Evolutionary conservation across 179 eudicot genomes (phyloP).

Genomic region (Corrigiola litoralis): DNA sequence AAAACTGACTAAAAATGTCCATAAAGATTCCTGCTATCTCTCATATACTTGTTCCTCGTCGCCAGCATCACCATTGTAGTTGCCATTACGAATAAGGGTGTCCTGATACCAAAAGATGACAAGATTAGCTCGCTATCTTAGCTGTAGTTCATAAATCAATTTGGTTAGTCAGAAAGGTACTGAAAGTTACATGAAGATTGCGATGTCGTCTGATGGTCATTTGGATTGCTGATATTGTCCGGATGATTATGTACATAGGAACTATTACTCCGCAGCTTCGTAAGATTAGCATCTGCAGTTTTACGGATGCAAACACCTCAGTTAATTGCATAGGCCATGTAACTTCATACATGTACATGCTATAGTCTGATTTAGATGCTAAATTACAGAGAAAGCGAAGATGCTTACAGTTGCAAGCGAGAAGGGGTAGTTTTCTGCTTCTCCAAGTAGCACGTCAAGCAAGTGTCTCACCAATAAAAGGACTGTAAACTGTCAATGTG

Average conservation of each 20-base stretch:
- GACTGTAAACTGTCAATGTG: constrained; percentile 54
- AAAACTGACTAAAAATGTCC: neutral
- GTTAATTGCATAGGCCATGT: neutral
- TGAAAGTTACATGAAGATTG: constrained; percentile 28
- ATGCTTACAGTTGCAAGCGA: constrained; percentile 62
- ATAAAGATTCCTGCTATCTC: neutral
- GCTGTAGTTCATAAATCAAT: no score
- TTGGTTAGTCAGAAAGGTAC: neutral
- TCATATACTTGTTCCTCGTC: constrained; percentile 20
- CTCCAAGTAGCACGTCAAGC: constrained; percentile 35
- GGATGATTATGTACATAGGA: constrained; percentile 71
- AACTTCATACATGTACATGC: neutral
- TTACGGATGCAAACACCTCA: neutral
- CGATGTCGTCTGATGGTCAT: constrained; percentile 43
- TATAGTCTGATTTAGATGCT: neutral
- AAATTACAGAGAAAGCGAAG: neutral
- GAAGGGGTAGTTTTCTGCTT: constrained; percentile 56
- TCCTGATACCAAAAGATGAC: constrained; percentile 13
- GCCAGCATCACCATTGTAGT: constrained; percentile 4
- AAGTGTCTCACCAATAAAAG: constrained; percentile 56
- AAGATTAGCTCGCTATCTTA: constrained; percentile 4
- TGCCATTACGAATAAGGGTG: constrained; percentile 16
- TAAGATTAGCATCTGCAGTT: constrained; percentile 52
- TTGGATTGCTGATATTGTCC: constrained; percentile 49
- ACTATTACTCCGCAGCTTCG: constrained; percentile 64